Evolutionary conservation across 805 yeast genomes (phyloP).

Genomic region (Ogataea saltuana): DNA sequence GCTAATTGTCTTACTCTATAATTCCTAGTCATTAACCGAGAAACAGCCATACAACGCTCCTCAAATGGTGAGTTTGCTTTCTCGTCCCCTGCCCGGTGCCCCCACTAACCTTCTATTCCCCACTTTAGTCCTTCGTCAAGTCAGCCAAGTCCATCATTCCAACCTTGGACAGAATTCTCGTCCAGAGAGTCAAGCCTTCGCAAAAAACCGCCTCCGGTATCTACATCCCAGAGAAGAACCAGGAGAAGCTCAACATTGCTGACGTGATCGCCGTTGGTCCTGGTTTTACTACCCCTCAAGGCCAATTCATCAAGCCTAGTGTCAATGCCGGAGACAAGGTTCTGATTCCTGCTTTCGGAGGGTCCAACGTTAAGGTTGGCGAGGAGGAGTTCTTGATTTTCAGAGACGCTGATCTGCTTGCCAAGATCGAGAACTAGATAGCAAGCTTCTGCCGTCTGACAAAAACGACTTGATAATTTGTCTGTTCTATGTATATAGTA

Average conservation of each 20-base stretch:
- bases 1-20: background rate
- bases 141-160: conserved; percentile 88
- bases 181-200: conserved; percentile 91
- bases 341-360: conserved; percentile 92
- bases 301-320: conserved; percentile 68
- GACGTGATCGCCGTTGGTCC: conserved; percentile 95
- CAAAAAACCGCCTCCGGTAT: conserved; percentile 91
- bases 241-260: conserved; percentile 89
- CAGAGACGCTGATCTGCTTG: conserved; percentile 94
- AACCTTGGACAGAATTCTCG: conserved; percentile 92
- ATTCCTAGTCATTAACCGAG: background rate
- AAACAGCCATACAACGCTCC: background rate
- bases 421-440: conserved; percentile 69
- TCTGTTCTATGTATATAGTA: conserved; percentile 12
- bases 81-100: too few species aligned
- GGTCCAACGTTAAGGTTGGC: conserved; percentile 83
- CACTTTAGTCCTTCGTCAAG: conserved; percentile 56
- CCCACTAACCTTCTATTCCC: conserved; percentile 7
- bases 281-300: conserved; percentile 76
- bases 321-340: conserved; percentile 93
- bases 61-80: conserved; percentile 19
- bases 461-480: too few species aligned
- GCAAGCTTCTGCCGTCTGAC: conserved; percentile 23
- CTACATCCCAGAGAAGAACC: conserved; percentile 94
- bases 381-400: conserved; percentile 57